Evolutionary conservation across 495 filamentous ascomycete genomes (phyloP), one percentile per base, ranked within the genome.

Genomic region (Aspergillus ellipticus): DNA sequence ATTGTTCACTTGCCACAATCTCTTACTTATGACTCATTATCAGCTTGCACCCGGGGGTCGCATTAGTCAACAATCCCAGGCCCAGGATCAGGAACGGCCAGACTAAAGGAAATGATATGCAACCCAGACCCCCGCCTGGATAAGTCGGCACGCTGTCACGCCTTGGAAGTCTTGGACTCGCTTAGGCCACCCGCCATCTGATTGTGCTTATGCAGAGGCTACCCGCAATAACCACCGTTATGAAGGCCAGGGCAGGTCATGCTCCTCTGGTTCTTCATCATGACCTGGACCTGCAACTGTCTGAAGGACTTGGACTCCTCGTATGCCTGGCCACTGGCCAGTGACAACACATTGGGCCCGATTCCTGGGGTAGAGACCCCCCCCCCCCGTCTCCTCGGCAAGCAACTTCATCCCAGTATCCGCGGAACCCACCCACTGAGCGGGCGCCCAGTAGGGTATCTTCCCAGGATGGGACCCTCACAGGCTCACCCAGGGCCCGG

Each of bases 131-230:
- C 24, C 45, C 45, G 45, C 45, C 45, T 48, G 45, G 45, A 48
- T 48, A 48, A 48, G 7, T 48, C 45, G 45, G 45, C 45, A 48
- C 45, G 45, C 24, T 29, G 45, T 39, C 45, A 28, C 22, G 29
- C 45, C 24, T 21, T 13, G n/a, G 35, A 28, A 10, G 29, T 22
- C 24, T 21, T 13, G n/a, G 35, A 39, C 35, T 15, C 35, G 6
- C 35, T 15, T 15, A n/a, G 35, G 15, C 45, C 45, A 29, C 45
- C 24, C 15, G 16, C 5, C 22, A 31, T 48, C 22, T 13, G n/a
- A n/a, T 28, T 22, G 22, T 29, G 45, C 45, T 48, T 22, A 48
- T 48, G 45, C 45, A 48, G 5, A 6, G 9, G 45, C 22, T 17
- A 3, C 22, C 24, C 7, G 45, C 45, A 24, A 48, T 48, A 48